Conservation (phyloP, 352 stramenopile genomes). For the Phytopythium litorale region DNA sequence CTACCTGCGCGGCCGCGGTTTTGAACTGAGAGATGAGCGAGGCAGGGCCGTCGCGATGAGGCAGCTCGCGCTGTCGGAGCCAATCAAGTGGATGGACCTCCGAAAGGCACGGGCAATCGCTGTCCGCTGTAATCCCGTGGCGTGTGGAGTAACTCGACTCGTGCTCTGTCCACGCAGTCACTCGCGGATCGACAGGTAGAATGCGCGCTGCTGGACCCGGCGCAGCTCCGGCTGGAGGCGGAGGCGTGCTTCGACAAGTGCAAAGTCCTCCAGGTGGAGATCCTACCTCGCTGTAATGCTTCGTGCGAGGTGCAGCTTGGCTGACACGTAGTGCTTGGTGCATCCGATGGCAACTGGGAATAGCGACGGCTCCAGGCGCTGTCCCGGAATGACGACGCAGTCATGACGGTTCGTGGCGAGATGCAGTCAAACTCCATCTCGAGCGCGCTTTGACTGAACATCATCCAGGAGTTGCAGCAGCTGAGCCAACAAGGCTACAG, state of each 20-base stretch:
- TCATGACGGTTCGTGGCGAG: not conserved
- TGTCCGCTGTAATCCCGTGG: not conserved
- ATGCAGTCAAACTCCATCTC: not conserved
- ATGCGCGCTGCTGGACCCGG: conserved; percentile 22
- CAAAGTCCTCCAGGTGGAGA: conserved; percentile 25
- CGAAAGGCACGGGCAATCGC: conserved; percentile 12
- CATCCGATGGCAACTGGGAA: not conserved
- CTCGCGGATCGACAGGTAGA: conserved; percentile 23
- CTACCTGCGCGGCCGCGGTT: conserved; percentile 25
- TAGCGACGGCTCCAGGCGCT: not conserved
- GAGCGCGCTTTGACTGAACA: not conserved
- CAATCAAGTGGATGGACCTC: conserved; percentile 14
- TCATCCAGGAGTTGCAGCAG: conserved; percentile 28
- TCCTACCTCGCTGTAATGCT: not conserved
- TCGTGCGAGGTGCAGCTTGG: not conserved
- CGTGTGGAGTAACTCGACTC: not conserved
- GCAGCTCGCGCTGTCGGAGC: not conserved
- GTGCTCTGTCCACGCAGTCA: conserved; percentile 4
- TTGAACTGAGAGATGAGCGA: not conserved
- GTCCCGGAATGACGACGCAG: not conserved
- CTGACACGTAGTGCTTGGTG: not conserved
- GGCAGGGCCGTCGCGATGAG: not conserved
- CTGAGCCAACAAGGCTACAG: conserved; percentile 54
- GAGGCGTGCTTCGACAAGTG: conserved; percentile 31
- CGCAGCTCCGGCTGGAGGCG: conserved; percentile 25